These are phyloP conservation scores for Neurospora terricola DNA, from an alignment of 495 filamentous ascomycete genomes.

Conservation along the genomic window DNA sequence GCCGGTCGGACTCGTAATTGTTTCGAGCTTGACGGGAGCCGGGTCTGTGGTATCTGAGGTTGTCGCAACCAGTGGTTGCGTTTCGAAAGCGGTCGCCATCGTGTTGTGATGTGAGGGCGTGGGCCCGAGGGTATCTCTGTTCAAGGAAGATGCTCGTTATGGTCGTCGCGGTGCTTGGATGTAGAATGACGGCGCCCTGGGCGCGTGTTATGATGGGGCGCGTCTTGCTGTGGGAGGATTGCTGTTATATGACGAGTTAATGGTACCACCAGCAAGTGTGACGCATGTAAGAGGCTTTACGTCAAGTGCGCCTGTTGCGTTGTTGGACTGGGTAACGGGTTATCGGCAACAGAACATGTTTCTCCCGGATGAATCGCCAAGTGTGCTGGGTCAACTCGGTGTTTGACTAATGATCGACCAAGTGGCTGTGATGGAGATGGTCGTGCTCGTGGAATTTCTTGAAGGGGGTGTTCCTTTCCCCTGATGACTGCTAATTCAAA, in stretches of 20 bases:
- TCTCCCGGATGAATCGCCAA: background rate
- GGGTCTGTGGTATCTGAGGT: background rate
- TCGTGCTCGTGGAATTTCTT: background rate
- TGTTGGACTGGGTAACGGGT: background rate
- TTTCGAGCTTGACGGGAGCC: conserved; percentile 13
- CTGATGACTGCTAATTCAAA: background rate
- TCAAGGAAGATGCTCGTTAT: background rate
- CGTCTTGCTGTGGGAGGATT: background rate
- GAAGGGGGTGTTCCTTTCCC: background rate
- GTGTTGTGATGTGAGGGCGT: background rate
- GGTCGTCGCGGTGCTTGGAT: background rate
- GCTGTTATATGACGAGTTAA: background rate
- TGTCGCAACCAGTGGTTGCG: background rate
- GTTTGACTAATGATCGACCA: background rate
- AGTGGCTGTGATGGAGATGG: background rate
- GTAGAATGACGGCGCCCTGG: background rate
- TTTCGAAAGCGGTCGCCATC: background rate
- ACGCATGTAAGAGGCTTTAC: background rate
- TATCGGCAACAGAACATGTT: background rate
- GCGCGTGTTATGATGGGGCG: background rate
- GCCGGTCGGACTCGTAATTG: conserved; percentile 5
- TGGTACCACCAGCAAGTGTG: background rate
- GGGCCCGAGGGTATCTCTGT: background rate
- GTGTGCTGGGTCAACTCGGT: background rate
- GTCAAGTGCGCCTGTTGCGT: background rate